Evolutionary conservation across 345 rosid species (phyloP).

Genomic region (Raphanus raphanistrum): DNA sequence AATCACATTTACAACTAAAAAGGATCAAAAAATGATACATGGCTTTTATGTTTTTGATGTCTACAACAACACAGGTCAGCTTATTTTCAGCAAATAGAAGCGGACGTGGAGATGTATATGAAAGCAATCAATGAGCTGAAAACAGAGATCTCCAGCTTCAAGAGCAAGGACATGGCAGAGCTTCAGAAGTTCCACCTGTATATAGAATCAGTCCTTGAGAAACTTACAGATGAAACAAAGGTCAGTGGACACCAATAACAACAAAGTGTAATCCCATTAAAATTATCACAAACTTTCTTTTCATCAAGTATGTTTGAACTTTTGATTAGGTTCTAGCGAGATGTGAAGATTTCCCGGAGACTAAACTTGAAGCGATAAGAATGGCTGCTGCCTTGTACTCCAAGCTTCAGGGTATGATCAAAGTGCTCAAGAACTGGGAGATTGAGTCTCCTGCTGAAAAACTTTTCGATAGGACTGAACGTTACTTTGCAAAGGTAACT

Average conservation of each 20-base stretch:
- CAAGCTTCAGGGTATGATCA: conserved; percentile 52
- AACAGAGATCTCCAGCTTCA: conserved; percentile 51
- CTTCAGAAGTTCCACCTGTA: conserved; percentile 60
- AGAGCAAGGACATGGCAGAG: conserved; percentile 69
- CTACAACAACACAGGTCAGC: conserved; percentile 57
- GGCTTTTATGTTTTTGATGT: conserved; percentile 11
- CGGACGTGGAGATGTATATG: conserved; percentile 66
- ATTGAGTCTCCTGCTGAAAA: conserved; percentile 55
- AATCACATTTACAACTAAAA: background rate
- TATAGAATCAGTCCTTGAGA: conserved; percentile 75
- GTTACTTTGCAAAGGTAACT: conserved; percentile 73
- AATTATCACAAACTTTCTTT: conserved; percentile 13
- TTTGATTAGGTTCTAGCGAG: conserved; percentile 69
- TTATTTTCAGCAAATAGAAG: conserved; percentile 84
- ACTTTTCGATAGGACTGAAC: conserved; percentile 72
- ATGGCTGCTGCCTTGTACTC: conserved; percentile 59
- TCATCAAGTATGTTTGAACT: conserved; percentile 2
- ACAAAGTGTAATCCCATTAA: background rate
- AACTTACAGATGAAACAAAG: conserved; percentile 86
- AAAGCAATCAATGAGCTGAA: conserved; percentile 59
- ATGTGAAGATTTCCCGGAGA: conserved; percentile 80
- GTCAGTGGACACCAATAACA: conserved; percentile 35
- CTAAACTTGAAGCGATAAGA: conserved; percentile 79
- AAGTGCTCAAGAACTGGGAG: conserved; percentile 69
- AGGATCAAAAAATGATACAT: conserved; percentile 10